Conservation (phyloP, 2,329 filamentous ascomycete species). For the Paraconiothyrium sp. region DNA sequence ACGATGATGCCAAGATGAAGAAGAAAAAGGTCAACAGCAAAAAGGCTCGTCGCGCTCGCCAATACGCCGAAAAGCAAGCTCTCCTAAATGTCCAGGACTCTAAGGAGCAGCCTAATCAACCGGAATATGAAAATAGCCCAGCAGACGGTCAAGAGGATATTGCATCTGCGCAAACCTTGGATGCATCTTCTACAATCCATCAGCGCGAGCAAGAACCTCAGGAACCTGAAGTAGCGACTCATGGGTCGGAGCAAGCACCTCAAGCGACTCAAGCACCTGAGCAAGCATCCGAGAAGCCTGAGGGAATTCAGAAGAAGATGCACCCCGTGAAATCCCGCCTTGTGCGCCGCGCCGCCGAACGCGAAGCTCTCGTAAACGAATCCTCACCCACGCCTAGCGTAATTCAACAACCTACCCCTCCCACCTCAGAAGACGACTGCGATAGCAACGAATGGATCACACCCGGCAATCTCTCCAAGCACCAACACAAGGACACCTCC, state of each 20-base stretch:
- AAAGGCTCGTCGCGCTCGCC: slow-evolving; percentile 5
- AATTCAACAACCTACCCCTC: slow-evolving; percentile 28
- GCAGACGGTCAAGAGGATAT: background rate
- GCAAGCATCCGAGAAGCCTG: background rate
- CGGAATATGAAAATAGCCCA: background rate
- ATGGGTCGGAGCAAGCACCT: background rate
- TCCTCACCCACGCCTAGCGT: slow-evolving; percentile 2
- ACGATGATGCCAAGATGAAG: background rate
- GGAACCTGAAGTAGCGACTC: background rate
- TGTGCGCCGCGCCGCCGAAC: slow-evolving; percentile 8
- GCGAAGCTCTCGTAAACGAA: background rate
- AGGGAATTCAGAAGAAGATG: background rate
- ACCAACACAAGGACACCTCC: slow-evolving; percentile 72
- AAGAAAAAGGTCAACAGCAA: slow-evolving; percentile 6
- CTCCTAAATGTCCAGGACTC: background rate
- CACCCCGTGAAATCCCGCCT: slow-evolving; percentile 8
- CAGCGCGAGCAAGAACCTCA: background rate
- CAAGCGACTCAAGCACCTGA: background rate
- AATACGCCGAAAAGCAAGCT: slow-evolving; percentile 8
- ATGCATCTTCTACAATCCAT: background rate
- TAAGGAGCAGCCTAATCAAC: background rate
- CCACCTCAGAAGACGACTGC: slow-evolving; percentile 37
- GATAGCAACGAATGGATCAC: slow-evolving; percentile 87
- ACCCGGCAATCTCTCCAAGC: slow-evolving; percentile 86
- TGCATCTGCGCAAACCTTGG: background rate